phyloP scores from a whole-genome alignment of 345 rosid genomes.

The Ailanthus altissimus region DNA sequence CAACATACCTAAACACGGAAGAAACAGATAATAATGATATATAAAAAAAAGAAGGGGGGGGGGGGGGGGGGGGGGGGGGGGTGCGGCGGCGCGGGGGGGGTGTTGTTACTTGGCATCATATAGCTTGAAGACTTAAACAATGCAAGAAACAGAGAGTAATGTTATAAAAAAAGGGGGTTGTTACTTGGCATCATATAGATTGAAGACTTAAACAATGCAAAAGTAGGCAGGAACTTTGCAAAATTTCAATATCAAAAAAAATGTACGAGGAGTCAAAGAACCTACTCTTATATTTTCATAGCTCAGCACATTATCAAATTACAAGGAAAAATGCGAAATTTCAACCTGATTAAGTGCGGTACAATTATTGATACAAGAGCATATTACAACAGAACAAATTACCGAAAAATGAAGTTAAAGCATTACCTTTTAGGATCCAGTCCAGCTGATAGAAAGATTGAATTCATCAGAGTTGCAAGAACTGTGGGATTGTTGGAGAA shows the following conservation, averaged over 20 bases:
- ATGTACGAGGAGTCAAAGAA: neutral
- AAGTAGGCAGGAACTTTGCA: neutral
- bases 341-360: neutral
- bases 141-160: neutral
- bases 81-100: too few relatives aligned
- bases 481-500: conserved; percentile 40
- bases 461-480: conserved; percentile 37
- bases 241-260: conserved; percentile 1
- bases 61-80: too few relatives aligned
- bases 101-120: too few relatives aligned
- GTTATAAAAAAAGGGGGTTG: neutral
- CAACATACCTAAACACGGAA: conserved; percentile 27
- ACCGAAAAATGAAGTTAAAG: conserved; percentile 12
- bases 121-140: too few relatives aligned
- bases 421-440: conserved; percentile 51
- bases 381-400: neutral
- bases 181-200: neutral
- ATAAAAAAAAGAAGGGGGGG: too few relatives aligned
- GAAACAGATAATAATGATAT: neutral
- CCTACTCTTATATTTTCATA: neutral
- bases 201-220: neutral
- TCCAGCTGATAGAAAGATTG: conserved; percentile 46
- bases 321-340: conserved; percentile 6
- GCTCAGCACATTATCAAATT: neutral
- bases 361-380: conserved; percentile 1